These are phyloP conservation scores for Apophysomyces ossiformis DNA, from an alignment of 371 early-diverging fungal genomes.

Conservation along the genomic window DNA sequence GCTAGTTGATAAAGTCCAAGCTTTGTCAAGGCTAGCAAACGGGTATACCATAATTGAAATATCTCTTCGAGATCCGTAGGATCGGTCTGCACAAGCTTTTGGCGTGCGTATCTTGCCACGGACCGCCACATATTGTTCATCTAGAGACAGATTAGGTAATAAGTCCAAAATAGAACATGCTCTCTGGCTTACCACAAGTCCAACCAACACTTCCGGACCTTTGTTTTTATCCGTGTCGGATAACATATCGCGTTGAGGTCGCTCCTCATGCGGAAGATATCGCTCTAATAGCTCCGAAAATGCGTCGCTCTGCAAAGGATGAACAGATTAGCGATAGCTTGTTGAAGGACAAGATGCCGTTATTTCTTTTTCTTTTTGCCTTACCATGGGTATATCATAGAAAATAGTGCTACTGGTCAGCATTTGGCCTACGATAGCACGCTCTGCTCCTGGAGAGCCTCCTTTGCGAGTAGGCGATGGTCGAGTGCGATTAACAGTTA, in stretches of 20 bases:
- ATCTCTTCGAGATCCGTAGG: slow-evolving; percentile 37
- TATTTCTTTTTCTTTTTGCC: no score
- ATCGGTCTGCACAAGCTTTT: slow-evolving; percentile 53
- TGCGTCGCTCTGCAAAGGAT: slow-evolving; percentile 47
- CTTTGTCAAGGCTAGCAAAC: slow-evolving; percentile 57
- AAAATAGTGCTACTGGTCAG: slow-evolving; percentile 53
- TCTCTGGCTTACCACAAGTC: slow-evolving; percentile 35
- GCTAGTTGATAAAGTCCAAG: slow-evolving; percentile 63
- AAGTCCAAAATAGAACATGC: neutral
- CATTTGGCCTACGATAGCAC: slow-evolving; percentile 23
- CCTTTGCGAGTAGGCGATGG: slow-evolving; percentile 2
- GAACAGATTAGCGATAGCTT: neutral
- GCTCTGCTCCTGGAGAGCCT: neutral
- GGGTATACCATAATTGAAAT: slow-evolving; percentile 58
- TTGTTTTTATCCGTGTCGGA: slow-evolving; percentile 28
- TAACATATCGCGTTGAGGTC: slow-evolving; percentile 48
- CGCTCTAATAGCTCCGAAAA: slow-evolving; percentile 58
- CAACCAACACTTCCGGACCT: slow-evolving; percentile 38
- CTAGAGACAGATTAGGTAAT: slow-evolving; percentile 20
- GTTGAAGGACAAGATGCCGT: neutral
- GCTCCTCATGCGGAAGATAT: slow-evolving; percentile 57
- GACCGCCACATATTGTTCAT: slow-evolving; percentile 65
- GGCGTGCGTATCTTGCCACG: slow-evolving; percentile 59
- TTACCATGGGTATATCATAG: slow-evolving; percentile 64
- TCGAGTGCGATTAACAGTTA: neutral